Evolutionary conservation across 441 rosid species (phyloP).

Genomic region (Populus hybrid): DNA sequence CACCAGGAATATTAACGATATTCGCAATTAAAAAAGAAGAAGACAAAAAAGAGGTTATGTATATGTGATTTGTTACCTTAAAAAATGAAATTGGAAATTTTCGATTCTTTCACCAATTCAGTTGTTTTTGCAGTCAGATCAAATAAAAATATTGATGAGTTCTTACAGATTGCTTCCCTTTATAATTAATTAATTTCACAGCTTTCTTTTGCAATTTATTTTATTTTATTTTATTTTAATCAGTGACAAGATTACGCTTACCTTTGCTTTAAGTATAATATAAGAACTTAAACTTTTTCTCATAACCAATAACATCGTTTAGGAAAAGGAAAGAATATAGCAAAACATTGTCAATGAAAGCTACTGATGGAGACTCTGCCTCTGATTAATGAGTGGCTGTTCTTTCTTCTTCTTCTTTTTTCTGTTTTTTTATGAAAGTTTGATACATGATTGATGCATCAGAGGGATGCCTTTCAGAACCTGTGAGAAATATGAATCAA

Average conservation of each 20-base stretch:
- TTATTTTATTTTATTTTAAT: too few relatives aligned
- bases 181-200: too few relatives aligned
- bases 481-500: neutral
- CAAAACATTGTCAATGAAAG: neutral
- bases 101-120: neutral
- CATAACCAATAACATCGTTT: neutral
- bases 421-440: neutral
- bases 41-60: neutral
- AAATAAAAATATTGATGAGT: neutral
- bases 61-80: neutral
- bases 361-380: neutral
- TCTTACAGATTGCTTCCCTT: neutral
- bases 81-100: too few relatives aligned
- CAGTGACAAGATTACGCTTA: too few relatives aligned
- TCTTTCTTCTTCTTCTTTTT: too few relatives aligned
- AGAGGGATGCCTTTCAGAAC: neutral
- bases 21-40: too few relatives aligned
- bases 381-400: neutral
- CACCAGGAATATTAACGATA: constrained; percentile 10
- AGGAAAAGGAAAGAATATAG: neutral
- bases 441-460: neutral
- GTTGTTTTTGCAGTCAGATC: neutral
- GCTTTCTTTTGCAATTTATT: too few relatives aligned
- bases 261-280: too few relatives aligned
- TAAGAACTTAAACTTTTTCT: neutral